Evolutionary conservation across 257 asterid genomes (phyloP).

Genomic region (Solanum rostratum): DNA sequence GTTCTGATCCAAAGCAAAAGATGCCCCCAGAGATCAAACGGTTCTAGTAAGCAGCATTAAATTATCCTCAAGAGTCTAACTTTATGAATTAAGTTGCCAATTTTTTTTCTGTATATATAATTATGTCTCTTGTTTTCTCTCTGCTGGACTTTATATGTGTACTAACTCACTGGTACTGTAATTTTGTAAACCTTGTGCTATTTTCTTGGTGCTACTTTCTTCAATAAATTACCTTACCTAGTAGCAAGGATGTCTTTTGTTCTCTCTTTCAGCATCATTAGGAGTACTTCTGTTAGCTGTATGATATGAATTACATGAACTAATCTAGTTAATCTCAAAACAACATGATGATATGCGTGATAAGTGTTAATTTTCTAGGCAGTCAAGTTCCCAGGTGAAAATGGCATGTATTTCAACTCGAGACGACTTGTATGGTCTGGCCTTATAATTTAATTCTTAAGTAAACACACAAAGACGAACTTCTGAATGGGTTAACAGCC

Average conservation of each 20-base stretch:
- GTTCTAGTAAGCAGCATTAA: conserved; percentile 47
- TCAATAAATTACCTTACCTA: not conserved
- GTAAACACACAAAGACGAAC: not conserved
- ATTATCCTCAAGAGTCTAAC: not conserved
- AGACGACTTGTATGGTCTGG: not conserved
- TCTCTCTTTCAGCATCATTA: not conserved
- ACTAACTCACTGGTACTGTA: not conserved
- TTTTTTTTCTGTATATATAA: not conserved
- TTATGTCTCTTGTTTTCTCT: not conserved
- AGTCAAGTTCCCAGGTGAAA: not conserved
- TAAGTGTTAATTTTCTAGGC: not conserved
- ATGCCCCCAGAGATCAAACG: conserved; percentile 92
- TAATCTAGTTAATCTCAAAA: not conserved
- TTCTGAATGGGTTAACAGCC: not conserved
- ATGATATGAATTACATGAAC: not conserved
- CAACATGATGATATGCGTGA: not conserved
- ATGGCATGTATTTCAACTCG: not conserved
- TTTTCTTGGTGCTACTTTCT: not conserved
- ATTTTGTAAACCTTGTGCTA: not conserved
- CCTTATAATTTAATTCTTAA: not conserved
- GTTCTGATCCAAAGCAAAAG: conserved; percentile 58
- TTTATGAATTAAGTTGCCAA: not conserved
- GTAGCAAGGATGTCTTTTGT: not conserved
- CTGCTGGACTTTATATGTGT: not conserved
- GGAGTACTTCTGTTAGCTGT: not conserved